Percentiles rank a stretch among this genome's conserved stretches.
phyloP scores from a whole-genome alignment of 2,329 filamentous ascomycete genomes.

The Zasmidium citrigriseum region DNA sequence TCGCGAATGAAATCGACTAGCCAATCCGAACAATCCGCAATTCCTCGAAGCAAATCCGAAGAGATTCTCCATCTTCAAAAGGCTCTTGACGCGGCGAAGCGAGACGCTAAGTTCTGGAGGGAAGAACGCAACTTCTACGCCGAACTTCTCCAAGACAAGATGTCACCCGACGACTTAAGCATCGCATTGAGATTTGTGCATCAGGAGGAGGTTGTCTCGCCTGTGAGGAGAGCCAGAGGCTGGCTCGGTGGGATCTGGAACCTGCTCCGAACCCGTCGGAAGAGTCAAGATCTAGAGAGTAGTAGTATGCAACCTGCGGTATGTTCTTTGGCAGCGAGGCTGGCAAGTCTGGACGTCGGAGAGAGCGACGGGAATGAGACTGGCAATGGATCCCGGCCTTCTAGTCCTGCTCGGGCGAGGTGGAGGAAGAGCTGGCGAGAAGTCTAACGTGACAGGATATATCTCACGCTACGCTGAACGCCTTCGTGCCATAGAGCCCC shows the following conservation, averaged over 20 bases:
- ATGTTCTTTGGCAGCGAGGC: neutral
- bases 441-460: too few species aligned
- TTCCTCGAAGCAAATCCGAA: neutral
- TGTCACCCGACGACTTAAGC: neutral
- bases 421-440: too few species aligned
- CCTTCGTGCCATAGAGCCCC: too few species aligned
- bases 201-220: neutral
- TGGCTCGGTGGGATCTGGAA: neutral
- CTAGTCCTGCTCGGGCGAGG: too few species aligned
- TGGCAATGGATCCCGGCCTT: too few species aligned
- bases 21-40: neutral
- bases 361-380: too few species aligned
- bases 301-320: neutral
- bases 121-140: neutral
- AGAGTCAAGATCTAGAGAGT: neutral
- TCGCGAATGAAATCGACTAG: neutral
- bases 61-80: neutral
- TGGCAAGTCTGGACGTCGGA: too few species aligned
- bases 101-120: neutral
- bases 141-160: neutral
- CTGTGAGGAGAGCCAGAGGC: neutral
- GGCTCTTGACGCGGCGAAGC: neutral
- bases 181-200: neutral
- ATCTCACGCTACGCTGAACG: too few species aligned
- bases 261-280: neutral